Evolutionary conservation across 192 early-diverging fungal species (phyloP).

Genomic region (Kickxella alabastrina): DNA sequence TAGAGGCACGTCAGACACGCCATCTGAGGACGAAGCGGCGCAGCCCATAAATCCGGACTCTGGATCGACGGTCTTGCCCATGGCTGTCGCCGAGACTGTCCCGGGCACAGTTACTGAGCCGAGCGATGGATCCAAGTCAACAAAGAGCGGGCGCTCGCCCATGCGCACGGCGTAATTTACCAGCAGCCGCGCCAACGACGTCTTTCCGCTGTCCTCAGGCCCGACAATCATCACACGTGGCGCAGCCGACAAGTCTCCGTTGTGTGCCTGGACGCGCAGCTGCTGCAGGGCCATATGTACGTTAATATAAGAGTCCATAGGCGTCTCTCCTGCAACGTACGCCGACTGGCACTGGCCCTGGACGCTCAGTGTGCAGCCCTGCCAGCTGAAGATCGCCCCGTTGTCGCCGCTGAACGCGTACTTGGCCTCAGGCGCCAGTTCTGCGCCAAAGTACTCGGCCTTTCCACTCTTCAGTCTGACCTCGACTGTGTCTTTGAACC

Average conservation of each 20-base stretch:
- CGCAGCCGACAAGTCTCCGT: constrained; percentile 16
- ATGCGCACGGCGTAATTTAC: constrained; percentile 83
- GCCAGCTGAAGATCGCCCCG: constrained; percentile 87
- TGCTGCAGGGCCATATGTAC: constrained; percentile 85
- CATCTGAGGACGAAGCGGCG: constrained; percentile 56
- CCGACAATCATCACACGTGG: constrained; percentile 82
- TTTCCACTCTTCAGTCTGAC: constrained; percentile 65
- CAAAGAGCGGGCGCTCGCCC: constrained; percentile 72
- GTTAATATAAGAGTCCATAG: constrained; percentile 88
- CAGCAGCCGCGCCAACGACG: constrained; percentile 77
- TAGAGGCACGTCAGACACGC: constrained; percentile 69
- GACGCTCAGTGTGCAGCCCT: constrained; percentile 72
- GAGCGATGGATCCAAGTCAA: constrained; percentile 80
- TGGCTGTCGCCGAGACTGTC: constrained; percentile 71
- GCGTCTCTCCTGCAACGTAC: constrained; percentile 93
- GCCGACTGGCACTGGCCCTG: constrained; percentile 69
- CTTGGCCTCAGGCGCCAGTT: constrained; percentile 72
- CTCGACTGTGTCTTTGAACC: constrained; percentile 57
- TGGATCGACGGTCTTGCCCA: constrained; percentile 74
- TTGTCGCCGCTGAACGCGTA: constrained; percentile 85
- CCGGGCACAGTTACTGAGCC: constrained; percentile 79
- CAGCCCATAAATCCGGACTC: constrained; percentile 70
- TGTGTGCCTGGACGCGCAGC: constrained; percentile 48
- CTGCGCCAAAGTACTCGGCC: constrained; percentile 94
- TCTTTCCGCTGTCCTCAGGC: constrained; percentile 91